A percentile compares a stretch with the other conserved stretches of the same genome.
phyloP scores from a whole-genome alignment of 2,329 filamentous ascomycete species.

The Sporothrix curviconia region DNA sequence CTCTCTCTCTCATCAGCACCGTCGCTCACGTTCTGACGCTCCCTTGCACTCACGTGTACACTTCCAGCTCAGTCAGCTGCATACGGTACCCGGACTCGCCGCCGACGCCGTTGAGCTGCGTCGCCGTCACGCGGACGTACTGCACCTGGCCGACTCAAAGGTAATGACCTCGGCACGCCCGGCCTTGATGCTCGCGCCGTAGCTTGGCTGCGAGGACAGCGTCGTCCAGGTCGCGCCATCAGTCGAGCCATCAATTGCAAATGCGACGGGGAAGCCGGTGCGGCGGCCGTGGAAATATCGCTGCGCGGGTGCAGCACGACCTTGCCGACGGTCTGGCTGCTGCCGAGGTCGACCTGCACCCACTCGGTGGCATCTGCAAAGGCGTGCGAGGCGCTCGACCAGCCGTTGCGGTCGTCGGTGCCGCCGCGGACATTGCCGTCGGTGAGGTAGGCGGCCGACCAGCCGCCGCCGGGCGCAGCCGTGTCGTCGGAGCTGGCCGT shows the following conservation, averaged over 20 bases:
- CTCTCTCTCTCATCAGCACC: not conserved
- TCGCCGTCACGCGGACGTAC: not conserved
- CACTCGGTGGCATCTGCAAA: not conserved
- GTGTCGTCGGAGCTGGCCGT: not conserved
- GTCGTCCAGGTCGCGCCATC: not conserved
- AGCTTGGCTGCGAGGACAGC: not conserved
- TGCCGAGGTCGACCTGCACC: slow-evolving; percentile 1
- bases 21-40: not conserved
- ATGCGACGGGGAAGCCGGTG: not conserved
- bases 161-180: not conserved
- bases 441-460: not conserved
- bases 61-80: not conserved
- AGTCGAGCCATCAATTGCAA: not conserved
- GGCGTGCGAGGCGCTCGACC: not conserved
- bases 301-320: slow-evolving; percentile 3
- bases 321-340: not conserved
- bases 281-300: not conserved
- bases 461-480: not conserved
- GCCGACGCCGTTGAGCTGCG: not conserved
- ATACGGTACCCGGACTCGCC: not conserved
- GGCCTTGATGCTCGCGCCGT: slow-evolving; percentile 5
- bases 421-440: not conserved
- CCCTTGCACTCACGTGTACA: not conserved
- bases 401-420: not conserved
- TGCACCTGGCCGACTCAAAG: not conserved